Evolutionary conservation across 305 asterid species (phyloP), one percentile per base, ranked within the genome.

Genomic region (Solanum aculeatissimum): DNA sequence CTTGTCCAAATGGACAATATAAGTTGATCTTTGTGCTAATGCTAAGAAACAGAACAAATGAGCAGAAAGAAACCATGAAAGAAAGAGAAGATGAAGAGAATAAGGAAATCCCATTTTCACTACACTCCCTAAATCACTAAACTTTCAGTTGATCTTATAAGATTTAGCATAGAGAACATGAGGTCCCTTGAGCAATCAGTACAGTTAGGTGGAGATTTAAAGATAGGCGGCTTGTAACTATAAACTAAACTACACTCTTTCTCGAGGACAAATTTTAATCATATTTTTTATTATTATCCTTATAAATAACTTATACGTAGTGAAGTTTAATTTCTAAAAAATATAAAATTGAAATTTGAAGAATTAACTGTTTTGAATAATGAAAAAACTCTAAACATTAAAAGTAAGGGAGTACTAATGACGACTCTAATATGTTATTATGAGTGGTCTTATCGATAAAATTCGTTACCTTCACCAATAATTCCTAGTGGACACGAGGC

Each of bases 1-100:
- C 35, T 89, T 88, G 84, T 91, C 92, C 92, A 91, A 89, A 21
- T 87, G 91, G 74, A 91, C 86, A 53, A 91, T 88, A 53, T 87
- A 89, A 19, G 86, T 81, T 2, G 88, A 85, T 82, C 90, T 86
- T 72, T 87, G 47, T 8, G 89, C 87, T 8, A 80, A 65, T 40
- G 78, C 10, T 29, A 21, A 9, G 16, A 42, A 25, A n/a, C 77
- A 69, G 45, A 62, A 43, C 8, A 62, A 0, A 14, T 16, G 62
- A 82, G 8, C 60, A 18, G 63, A n/a, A 16, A 80, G 81, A 40
- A 42, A 45, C 83, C 83, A 80, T 80, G 83, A 45, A 45, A 80
- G 84, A 9, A 62, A 21, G 38, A 60, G 9, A 9, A 15, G 84
- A 43, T 58, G 60, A 27, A 42, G 77, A 60, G 16, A 8, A 40